Percentiles rank a stretch among this genome's conserved stretches.
phyloP scores from a whole-genome alignment of 2,329 filamentous ascomycete species.

The Phialocephala subalpina region DNA sequence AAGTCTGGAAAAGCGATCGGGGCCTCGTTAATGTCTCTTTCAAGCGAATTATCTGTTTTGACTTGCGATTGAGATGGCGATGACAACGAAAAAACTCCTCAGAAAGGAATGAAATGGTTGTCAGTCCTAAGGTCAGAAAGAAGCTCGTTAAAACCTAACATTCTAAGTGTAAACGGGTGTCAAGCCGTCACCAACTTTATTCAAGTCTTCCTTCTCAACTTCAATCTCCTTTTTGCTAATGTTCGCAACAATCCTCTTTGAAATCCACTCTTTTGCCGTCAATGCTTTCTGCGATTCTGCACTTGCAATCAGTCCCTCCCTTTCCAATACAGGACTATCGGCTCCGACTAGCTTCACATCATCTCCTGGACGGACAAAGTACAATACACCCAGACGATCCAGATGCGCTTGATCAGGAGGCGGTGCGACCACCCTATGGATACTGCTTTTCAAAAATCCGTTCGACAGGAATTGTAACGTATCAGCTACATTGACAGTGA shows the following conservation, averaged over 20 bases:
- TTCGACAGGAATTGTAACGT: conserved; percentile 54
- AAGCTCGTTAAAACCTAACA: too few species aligned
- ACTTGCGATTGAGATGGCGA: too few species aligned
- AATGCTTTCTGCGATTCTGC: not conserved
- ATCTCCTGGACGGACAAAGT: conserved; percentile 47
- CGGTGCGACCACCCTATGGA: conserved; percentile 47
- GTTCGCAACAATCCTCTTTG: conserved; percentile 16
- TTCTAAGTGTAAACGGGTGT: conserved; percentile 12
- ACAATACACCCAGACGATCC: conserved; percentile 53
- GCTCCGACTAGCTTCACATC: conserved; percentile 33
- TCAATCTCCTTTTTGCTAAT: conserved; percentile 14
- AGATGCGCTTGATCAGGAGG: conserved; percentile 46
- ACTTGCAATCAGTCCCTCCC: conserved; percentile 28
- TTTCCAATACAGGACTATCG: conserved; percentile 40
- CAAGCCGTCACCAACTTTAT: conserved; percentile 19
- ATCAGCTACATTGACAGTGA: conserved; percentile 59
- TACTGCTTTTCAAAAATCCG: conserved; percentile 52
- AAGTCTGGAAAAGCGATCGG: too few species aligned
- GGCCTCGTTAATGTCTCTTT: too few species aligned
- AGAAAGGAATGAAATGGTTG: too few species aligned
- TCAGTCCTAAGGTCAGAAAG: too few species aligned
- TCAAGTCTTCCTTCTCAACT: conserved; percentile 16
- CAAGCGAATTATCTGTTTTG: too few species aligned
- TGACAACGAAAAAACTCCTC: too few species aligned
- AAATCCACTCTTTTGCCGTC: conserved; percentile 19